These are phyloP conservation scores for Fusarium chaquense DNA, from an alignment of 2,329 filamentous ascomycete species.

Conservation along the genomic window DNA sequence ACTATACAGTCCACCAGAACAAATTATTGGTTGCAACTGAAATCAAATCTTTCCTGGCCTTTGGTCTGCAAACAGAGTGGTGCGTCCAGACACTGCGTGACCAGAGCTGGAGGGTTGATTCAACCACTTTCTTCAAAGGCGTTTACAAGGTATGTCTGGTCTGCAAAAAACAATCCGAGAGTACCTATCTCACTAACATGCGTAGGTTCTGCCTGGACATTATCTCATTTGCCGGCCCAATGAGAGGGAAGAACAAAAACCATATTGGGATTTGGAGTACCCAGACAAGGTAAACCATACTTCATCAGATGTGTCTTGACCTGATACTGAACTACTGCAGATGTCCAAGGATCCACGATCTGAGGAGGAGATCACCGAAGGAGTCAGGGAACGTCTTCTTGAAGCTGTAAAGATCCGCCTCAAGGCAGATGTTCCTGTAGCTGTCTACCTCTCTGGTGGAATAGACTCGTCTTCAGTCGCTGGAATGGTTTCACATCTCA, in stretches of 20 bases:
- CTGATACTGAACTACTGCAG: neutral
- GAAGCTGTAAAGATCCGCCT: constrained; percentile 1
- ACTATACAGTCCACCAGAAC: constrained; percentile 1
- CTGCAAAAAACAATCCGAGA: too few relatives aligned
- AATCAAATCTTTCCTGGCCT: constrained; percentile 12
- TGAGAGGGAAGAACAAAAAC: neutral
- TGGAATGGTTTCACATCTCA: constrained; percentile 8
- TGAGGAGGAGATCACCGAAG: neutral
- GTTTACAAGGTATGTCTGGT: constrained; percentile 6
- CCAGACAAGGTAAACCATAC: neutral
- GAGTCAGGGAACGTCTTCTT: neutral
- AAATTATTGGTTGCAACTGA: constrained; percentile 9
- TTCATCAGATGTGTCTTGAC: neutral
- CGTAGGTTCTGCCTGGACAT: constrained; percentile 1
- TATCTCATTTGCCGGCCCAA: neutral
- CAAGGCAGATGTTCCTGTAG: constrained; percentile 12
- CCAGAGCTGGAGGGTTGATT: constrained; percentile 7
- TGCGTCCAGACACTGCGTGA: neutral
- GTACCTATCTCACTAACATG: too few relatives aligned
- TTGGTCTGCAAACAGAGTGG: constrained; percentile 2
- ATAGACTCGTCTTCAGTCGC: constrained; percentile 6
- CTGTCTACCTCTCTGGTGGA: constrained; percentile 6
- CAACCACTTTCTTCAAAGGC: constrained; percentile 1
- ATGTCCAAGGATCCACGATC: neutral
- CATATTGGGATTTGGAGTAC: constrained; percentile 10